Base-by-base conservation (phyloP, 805 yeast genomes). In the Wickerhamomyces queroliae region DNA sequence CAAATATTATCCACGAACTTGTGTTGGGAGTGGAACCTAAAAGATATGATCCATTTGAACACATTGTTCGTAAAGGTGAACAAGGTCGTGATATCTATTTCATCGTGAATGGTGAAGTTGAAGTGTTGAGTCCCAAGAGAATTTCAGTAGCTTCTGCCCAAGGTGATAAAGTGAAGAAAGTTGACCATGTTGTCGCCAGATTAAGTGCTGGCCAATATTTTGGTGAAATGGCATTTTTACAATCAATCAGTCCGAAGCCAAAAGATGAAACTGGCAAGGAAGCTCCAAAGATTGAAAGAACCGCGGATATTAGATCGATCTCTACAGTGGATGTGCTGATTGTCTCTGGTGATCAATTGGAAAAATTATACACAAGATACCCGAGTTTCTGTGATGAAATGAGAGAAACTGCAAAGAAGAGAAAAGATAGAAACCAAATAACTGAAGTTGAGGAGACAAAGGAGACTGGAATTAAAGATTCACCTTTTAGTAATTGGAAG, bases 201-300 rank as follows among this genome's bases (percentile, higher is more conserved):
- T 61, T 84, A 20, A 70, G 76, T 2, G 59, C 76, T 13, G 86
- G 84, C 17, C 71, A 78, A 25, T 82, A 80, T 58, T 82, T 83
- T 61, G 93, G 93, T 18, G 91, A 83, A 56, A 79, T 83, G 80
- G 74, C 86, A 0, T 83, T 83, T 48, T 58, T 83, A 31, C 63
- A 76, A 4, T 67, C 69, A 11, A 50, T 78, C 17, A 58, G 64
- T 19, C 55, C n/a, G n/a, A n/a, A n/a, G n/a, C n/a, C 61, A 34
- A 51, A 53, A 13, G 37, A 46, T 9, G 43, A 40, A 27, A 35
- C 42, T 4, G 39, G 41, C 5, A 21, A 17, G 15, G 11, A 23
- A 8, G 25, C 10, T 23, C 5, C 19, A 17, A 28, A 28, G 13
- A 43, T 40, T 38, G 50, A 61, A 7, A 60, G 90, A 47, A 72